Percentiles rank a stretch among this genome's conserved stretches.
phyloP scores from a whole-genome alignment of 78 protist genomes.

The Speleostelium caveatum region DNA sequence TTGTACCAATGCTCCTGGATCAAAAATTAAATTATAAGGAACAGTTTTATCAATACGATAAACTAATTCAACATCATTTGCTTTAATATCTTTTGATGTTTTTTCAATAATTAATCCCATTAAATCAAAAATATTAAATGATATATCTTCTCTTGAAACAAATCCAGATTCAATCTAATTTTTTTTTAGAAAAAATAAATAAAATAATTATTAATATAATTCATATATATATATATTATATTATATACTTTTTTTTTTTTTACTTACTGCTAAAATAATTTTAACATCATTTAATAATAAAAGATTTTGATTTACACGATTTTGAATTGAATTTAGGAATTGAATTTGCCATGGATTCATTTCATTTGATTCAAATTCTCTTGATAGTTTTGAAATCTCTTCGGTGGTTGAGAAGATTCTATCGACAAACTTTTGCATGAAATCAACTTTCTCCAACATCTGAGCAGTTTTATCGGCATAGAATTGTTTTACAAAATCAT shows the following conservation, averaged over 20 bases:
- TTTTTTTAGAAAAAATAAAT: neutral
- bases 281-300: conserved; percentile 45
- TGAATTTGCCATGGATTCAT: neutral
- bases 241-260: neutral
- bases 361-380: conserved; percentile 6
- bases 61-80: conserved; percentile 41
- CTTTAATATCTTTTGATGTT: conserved; percentile 19
- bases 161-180: conserved; percentile 54
- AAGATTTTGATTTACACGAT: conserved; percentile 6
- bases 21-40: conserved; percentile 47
- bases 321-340: conserved; percentile 24
- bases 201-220: neutral
- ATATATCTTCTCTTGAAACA: conserved; percentile 27
- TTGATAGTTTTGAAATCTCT: conserved; percentile 9
- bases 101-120: conserved; percentile 31
- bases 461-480: conserved; percentile 38
- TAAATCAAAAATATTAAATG: conserved; percentile 54
- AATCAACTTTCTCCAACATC: conserved; percentile 39
- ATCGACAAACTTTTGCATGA: conserved; percentile 60
- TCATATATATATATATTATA: neutral
- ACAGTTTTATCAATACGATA: conserved; percentile 35
- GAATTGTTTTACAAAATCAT: conserved; percentile 35
- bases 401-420: neutral
- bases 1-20: conserved; percentile 47
- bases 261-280: conserved; percentile 44